Evolutionary conservation across 306 rosid genomes (phyloP), one percentile per base, ranked within the genome.

Genomic region (Sindora glabra): DNA sequence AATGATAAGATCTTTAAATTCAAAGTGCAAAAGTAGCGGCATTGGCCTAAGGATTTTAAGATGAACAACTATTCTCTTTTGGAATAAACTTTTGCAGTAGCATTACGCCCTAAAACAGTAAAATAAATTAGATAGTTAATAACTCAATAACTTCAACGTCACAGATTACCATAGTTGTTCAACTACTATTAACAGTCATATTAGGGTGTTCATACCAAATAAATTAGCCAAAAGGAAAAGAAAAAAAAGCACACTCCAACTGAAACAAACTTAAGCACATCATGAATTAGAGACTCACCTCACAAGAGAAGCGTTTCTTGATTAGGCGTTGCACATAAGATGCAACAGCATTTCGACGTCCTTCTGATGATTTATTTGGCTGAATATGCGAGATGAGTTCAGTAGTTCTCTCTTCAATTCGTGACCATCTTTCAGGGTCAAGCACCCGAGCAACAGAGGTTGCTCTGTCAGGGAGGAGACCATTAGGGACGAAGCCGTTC

Each of bases 331-430:
- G 73, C 27, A 90, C 77, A 60, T 90, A 82, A 71, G 70, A 68
- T 0, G 88, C 74, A 2, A 90, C 79, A 0, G 84, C 80, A 72
- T 74, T 76, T 56, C 97, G 48, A 22, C 54, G 78, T 15, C 37
- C 56, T 41, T 87, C 95, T 1, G 97, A 78, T 8, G 62, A 71
- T 1, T 48, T 33, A 65, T 64, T 87, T 39, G 94, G 94, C 69
- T 80, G 89, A 82, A 87, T 75, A 71, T 73, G 30, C 60, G 49
- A 48, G 30, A 90, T 83, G 5, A 90, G 82, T 41, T 82, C 82
- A 8, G 53, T 52, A 24, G 86, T 70, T 82, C 86, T 77, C 48
- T 73, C 83, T 80, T 90, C 97, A 1, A 72, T 83, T 61, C 39
- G 56, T 41, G 16, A 48, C 94, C 95, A 90, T 75, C 84, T 72